Evolutionary conservation across 2,329 filamentous ascomycete species (phyloP).

Genomic region (Dactylella cylindrospora): DNA sequence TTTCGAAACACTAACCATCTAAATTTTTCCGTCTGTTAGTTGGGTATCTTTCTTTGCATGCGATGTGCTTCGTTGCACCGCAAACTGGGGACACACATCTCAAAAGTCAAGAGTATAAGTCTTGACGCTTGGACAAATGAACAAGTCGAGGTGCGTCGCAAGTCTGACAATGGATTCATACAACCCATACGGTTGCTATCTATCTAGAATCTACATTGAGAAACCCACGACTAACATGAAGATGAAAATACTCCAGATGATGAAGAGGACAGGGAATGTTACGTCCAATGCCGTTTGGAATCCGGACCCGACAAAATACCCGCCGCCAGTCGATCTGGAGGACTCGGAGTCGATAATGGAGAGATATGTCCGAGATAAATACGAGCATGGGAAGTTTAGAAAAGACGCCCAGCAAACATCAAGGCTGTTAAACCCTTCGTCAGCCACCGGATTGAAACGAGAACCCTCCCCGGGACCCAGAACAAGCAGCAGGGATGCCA

Average conservation of each 20-base stretch:
- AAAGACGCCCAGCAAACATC: slow-evolving; percentile 57
- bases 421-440: slow-evolving; percentile 56
- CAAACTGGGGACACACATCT: slow-evolving; percentile 95
- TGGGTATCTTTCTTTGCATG: slow-evolving; percentile 97
- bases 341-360: slow-evolving; percentile 95
- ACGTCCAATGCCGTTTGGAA: slow-evolving; percentile 89
- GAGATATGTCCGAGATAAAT: slow-evolving; percentile 91
- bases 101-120: slow-evolving; percentile 96
- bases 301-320: slow-evolving; percentile 75
- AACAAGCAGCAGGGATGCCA: slow-evolving; percentile 9
- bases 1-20: slow-evolving; percentile 37
- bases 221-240: slow-evolving; percentile 44
- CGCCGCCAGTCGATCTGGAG: slow-evolving; percentile 85
- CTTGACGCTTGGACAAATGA: slow-evolving; percentile 98
- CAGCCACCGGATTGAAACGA: slow-evolving; percentile 55
- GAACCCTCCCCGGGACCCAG: slow-evolving; percentile 29
- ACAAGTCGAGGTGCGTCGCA: slow-evolving; percentile 92
- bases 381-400: slow-evolving; percentile 65
- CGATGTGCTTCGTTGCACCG: slow-evolving; percentile 93
- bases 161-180: no score
- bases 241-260: slow-evolving; percentile 63
- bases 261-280: slow-evolving; percentile 87
- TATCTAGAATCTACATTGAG: no score
- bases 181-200: no score
- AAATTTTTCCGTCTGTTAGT: slow-evolving; percentile 55